phyloP scores from a whole-genome alignment of 23 red algal genomes.

The Gracilaria domingensis region DNA sequence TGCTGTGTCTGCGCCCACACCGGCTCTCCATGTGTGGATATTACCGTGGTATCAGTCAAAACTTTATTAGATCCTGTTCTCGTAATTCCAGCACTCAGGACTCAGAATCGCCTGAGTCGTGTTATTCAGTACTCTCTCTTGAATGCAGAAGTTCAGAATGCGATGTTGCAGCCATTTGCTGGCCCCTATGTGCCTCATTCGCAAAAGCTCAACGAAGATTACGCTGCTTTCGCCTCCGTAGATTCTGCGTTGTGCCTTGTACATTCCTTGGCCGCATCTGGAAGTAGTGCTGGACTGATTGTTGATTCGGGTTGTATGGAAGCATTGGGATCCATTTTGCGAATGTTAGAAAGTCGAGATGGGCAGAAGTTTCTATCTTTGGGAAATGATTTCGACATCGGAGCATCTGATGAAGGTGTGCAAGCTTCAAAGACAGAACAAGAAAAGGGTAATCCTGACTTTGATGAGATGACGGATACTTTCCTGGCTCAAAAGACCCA shows the following conservation, averaged over 20 bases:
- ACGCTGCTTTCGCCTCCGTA: conserved; percentile 29
- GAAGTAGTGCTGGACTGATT: conserved; percentile 43
- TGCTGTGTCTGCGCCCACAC: conserved; percentile 36
- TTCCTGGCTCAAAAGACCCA: not conserved
- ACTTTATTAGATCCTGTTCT: conserved; percentile 38
- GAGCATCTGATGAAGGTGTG: not conserved
- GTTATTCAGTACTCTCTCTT: conserved; percentile 35
- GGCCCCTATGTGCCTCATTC: not conserved
- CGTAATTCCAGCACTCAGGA: conserved; percentile 33
- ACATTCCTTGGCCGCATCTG: conserved; percentile 50
- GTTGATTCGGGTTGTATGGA: conserved; percentile 52
- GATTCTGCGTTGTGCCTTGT: conserved; percentile 40
- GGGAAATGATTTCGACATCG: not conserved
- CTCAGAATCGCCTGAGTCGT: conserved; percentile 53
- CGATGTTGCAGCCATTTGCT: conserved; percentile 4
- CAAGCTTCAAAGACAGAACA: not conserved
- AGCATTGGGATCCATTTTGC: conserved; percentile 31
- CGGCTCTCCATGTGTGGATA: conserved; percentile 41
- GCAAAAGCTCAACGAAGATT: conserved; percentile 20
- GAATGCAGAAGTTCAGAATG: conserved; percentile 29
- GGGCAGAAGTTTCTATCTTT: conserved; percentile 11
- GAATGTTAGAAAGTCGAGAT: conserved; percentile 18
- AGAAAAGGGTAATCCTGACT: not conserved
- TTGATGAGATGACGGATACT: not conserved
- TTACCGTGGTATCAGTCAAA: conserved; percentile 45